Base-by-base conservation (phyloP, 495 filamentous ascomycete genomes). In the Xylaria intraflava region DNA sequence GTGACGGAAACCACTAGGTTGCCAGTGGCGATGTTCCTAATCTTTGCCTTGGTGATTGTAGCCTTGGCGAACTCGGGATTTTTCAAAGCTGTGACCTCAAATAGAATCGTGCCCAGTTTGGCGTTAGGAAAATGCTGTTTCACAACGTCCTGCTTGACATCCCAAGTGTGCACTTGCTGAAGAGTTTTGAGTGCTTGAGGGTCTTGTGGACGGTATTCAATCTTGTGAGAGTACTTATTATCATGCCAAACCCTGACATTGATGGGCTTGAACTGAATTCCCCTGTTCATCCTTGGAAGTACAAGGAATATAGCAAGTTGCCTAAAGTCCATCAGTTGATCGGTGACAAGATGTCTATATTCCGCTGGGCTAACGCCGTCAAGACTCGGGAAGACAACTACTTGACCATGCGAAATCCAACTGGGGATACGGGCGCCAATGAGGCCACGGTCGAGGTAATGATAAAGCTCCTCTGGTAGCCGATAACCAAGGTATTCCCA, bases 401-500 rank as follows among this genome's bases (percentile, higher is more conserved):
- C 78, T 61, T 91, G 83, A 24, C 87, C 84, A 29, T 85, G 85
- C 0, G 85, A 85, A 46, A 94, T 76, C 78, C 83, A 90, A 62
- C 87, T 89, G 8, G 94, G 78, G 14, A 95, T 72, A 35, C 90
- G 83, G 2, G 90, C 77, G 6, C 89, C 83, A 52, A 95, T 79
- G 14, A 96, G 68, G 26, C 88, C 93, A 27, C 80, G 84, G 53
- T 89, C 88, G 29, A 97, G 78, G 61, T 99, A 97, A 65, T 88
- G 87, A 66, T 90, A 95, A 6, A 99, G 73, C 70, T 99, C 94
- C 48, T 90, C 83, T 1, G 94, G 90, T 14, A 99, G 77, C 29
- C 90, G 88, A 49, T 90, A 82, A 19, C 90, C 90, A 57, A 95
- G 85, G 64, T 96, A 87, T 59, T 91, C 85, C 68, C 93, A 88